These are phyloP conservation scores for Melastoma candidum DNA, from an alignment of 441 rosid species.

Conservation along the genomic window DNA sequence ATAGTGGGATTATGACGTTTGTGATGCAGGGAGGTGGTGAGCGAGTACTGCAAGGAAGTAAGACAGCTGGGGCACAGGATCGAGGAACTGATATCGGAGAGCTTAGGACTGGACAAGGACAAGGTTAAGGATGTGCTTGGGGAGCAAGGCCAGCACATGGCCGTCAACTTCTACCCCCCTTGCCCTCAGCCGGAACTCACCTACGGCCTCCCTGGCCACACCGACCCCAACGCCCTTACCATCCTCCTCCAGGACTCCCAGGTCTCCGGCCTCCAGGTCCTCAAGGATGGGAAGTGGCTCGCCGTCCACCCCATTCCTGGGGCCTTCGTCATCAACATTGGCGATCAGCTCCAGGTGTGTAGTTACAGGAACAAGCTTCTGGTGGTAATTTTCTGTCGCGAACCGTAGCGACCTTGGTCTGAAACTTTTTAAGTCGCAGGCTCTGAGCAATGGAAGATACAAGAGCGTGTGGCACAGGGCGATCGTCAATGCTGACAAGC, in stretches of 20 bases:
- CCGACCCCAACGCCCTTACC: slow-evolving; percentile 61
- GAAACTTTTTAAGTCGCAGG: slow-evolving; percentile 22
- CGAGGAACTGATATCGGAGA: slow-evolving; percentile 53
- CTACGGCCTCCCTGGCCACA: slow-evolving; percentile 58
- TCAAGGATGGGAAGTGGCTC: slow-evolving; percentile 47
- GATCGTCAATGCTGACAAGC: slow-evolving; percentile 29
- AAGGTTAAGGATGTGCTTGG: slow-evolving; percentile 34
- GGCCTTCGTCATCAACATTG: slow-evolving; percentile 58
- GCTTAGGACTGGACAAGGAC: slow-evolving; percentile 49
- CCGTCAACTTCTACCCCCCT: slow-evolving; percentile 56
- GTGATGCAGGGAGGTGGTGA: slow-evolving; percentile 32
- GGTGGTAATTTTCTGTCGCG: too few relatives aligned
- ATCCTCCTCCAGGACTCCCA: slow-evolving; percentile 48
- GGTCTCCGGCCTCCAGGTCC: slow-evolving; percentile 55
- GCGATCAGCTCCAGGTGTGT: slow-evolving; percentile 53
- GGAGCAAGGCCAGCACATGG: slow-evolving; percentile 73
- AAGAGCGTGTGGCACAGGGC: slow-evolving; percentile 65
- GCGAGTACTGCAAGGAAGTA: slow-evolving; percentile 38
- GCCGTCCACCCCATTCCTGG: slow-evolving; percentile 47
- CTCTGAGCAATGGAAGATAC: slow-evolving; percentile 55
- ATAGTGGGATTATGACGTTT: too few relatives aligned
- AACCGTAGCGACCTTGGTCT: too few relatives aligned
- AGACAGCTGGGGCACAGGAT: slow-evolving; percentile 36
- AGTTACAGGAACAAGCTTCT: too few relatives aligned
- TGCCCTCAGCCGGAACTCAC: slow-evolving; percentile 70